These are phyloP conservation scores for Ligustrum vulgare DNA, from an alignment of 257 asterid genomes.

Conservation along the genomic window DNA sequence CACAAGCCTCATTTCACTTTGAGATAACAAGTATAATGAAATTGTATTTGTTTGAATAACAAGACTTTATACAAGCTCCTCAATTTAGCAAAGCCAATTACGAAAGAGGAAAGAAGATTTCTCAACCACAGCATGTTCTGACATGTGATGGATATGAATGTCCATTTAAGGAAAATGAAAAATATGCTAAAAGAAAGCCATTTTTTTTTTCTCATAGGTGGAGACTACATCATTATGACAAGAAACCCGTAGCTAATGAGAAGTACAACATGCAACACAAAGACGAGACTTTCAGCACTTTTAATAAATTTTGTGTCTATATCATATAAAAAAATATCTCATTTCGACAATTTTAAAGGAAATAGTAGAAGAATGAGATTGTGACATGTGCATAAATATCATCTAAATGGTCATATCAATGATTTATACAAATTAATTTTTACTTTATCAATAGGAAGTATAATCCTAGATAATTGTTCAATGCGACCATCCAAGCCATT, in stretches of 20 bases:
- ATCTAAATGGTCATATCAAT: not conserved
- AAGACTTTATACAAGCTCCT: not conserved
- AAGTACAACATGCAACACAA: not conserved
- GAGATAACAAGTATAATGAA: not conserved
- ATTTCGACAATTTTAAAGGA: not conserved
- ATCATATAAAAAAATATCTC: not conserved
- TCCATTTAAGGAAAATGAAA: not conserved
- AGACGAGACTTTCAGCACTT: not conserved
- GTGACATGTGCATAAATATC: not conserved
- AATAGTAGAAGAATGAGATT: not conserved
- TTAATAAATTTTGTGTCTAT: not conserved
- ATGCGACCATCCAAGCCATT: not conserved
- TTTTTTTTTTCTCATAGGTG: too few relatives aligned
- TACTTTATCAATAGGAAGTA: not conserved
- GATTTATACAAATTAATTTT: not conserved
- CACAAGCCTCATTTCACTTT: conserved; percentile 3
- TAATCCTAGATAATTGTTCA: not conserved
- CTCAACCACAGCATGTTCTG: not conserved
- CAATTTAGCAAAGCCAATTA: not conserved
- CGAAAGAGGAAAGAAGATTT: not conserved
- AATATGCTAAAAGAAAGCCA: too few relatives aligned
- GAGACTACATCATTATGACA: not conserved
- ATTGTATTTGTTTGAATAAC: not conserved
- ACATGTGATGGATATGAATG: not conserved
- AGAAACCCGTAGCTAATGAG: not conserved